phyloP scores from a whole-genome alignment of 2,329 filamentous ascomycete species.

The Aspergillus sp. region DNA sequence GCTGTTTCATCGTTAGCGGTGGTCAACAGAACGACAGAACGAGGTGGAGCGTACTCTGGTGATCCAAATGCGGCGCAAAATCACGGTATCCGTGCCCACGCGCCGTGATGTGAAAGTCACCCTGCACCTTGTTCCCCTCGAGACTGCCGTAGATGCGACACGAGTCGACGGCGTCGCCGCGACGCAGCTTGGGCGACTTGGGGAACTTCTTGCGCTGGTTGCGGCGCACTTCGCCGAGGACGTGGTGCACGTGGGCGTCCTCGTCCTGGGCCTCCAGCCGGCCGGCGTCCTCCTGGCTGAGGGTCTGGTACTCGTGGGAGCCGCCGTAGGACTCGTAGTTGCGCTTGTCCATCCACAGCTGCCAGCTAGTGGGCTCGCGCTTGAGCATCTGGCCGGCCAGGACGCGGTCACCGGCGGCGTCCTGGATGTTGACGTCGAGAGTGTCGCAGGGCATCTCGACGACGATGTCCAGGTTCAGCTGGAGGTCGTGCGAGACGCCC shows the following conservation, averaged over 20 bases:
- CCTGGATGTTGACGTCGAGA: conserved; percentile 95
- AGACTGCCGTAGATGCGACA: conserved; percentile 88
- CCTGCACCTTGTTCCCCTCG: conserved; percentile 94
- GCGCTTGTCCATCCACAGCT: conserved; percentile 72
- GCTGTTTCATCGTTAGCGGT: conserved; percentile 45
- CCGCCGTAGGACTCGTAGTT: conserved; percentile 57
- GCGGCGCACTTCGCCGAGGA: conserved; percentile 69
- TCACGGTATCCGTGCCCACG: conserved; percentile 92
- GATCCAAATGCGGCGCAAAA: conserved; percentile 75
- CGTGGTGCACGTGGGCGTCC: conserved; percentile 88
- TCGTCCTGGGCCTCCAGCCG: conserved; percentile 49
- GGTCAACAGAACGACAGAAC: not conserved
- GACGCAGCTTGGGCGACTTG: conserved; percentile 68
- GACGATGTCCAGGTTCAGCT: conserved; percentile 95
- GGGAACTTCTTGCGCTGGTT: conserved; percentile 64
- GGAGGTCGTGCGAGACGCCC: conserved; percentile 78
- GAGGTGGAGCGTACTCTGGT: conserved; percentile 59
- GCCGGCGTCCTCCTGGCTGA: conserved; percentile 62
- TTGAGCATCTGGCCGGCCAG: conserved; percentile 72
- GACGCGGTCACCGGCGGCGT: conserved; percentile 88
- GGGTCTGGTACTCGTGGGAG: conserved; percentile 54
- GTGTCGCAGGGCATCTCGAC: conserved; percentile 83
- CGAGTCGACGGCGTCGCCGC: conserved; percentile 61
- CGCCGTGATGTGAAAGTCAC: conserved; percentile 96
- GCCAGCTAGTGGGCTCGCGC: conserved; percentile 76